These are phyloP conservation scores for Gnaphalium uliginosum DNA, from an alignment of 129 eudicot species.

Conservation along the genomic window DNA sequence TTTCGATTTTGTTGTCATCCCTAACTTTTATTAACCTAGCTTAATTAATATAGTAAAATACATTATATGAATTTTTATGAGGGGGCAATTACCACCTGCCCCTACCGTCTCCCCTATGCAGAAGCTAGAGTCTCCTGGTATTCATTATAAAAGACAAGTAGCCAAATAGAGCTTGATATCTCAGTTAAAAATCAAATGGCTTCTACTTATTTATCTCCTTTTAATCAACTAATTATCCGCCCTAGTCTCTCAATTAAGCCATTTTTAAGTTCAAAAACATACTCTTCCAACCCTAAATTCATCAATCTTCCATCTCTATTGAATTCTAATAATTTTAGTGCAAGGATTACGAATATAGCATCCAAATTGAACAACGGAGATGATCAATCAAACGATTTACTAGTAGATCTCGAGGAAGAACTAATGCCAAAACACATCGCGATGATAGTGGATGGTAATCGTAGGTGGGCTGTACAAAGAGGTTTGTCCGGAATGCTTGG, in stretches of 20 bases:
- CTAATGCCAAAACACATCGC: conserved; percentile 21
- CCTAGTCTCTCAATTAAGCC: background rate
- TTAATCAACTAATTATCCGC: background rate
- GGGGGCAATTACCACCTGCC: too few relatives aligned
- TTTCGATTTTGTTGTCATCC: too few relatives aligned
- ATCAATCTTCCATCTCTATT: background rate
- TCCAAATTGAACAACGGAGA: background rate
- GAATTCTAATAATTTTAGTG: background rate
- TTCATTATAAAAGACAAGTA: too few relatives aligned
- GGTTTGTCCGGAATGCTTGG: conserved; percentile 3
- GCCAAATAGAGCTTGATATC: too few relatives aligned
- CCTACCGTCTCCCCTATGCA: too few relatives aligned
- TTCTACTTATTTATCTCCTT: conserved; percentile 5
- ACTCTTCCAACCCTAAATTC: background rate
- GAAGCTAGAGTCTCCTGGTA: too few relatives aligned
- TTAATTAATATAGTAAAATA: too few relatives aligned
- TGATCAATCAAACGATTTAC: background rate
- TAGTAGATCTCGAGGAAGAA: background rate
- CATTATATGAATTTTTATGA: too few relatives aligned
- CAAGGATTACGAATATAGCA: background rate
- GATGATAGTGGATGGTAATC: conserved; percentile 16
- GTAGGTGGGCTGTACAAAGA: conserved; percentile 15
- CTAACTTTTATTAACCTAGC: too few relatives aligned
- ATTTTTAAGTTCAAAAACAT: background rate
- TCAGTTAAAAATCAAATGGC: too few relatives aligned